Conservation (phyloP, 352 stramenopile species). For the Pythium angustatum region DNA sequence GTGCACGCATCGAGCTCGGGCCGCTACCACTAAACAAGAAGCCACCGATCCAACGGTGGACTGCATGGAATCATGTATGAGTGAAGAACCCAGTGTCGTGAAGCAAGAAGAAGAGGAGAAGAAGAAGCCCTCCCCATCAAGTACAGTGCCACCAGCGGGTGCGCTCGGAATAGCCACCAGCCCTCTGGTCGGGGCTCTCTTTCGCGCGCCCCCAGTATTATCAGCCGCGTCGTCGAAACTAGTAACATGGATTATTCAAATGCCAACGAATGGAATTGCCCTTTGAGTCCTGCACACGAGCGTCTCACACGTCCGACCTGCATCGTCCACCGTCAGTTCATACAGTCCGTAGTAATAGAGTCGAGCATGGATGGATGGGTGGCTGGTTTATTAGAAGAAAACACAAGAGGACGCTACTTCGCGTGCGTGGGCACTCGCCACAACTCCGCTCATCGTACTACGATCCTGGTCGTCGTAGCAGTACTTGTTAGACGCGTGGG, state of each 20-base stretch:
- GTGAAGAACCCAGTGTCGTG: constrained; percentile 9
- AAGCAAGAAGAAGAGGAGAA: constrained; percentile 6
- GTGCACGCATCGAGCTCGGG: not conserved
- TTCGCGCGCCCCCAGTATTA: constrained; percentile 10
- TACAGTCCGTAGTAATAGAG: no score
- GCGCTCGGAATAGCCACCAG: constrained; percentile 14
- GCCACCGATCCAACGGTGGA: not conserved
- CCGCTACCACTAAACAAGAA: constrained; percentile 16
- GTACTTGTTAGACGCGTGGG: no score
- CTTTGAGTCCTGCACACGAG: constrained; percentile 24
- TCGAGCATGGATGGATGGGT: no score
- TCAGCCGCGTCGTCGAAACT: constrained; percentile 11
- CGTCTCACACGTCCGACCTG: no score
- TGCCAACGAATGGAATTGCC: constrained; percentile 34
- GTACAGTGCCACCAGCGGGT: constrained; percentile 18
- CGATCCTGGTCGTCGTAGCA: no score
- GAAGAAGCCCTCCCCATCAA: constrained; percentile 13
- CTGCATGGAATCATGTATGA: constrained; percentile 18
- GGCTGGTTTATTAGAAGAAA: constrained; percentile 10
- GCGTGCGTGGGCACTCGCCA: not conserved
- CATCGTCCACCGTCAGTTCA: no score
- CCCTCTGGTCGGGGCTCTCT: not conserved
- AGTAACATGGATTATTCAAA: constrained; percentile 22
- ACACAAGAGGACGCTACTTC: constrained; percentile 5
- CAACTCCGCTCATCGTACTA: no score